Percentiles rank a stretch among this genome's conserved stretches.
These are phyloP conservation scores for Penstemon eatonii DNA, from an alignment of 257 asterid genomes.

Conservation along the genomic window DNA sequence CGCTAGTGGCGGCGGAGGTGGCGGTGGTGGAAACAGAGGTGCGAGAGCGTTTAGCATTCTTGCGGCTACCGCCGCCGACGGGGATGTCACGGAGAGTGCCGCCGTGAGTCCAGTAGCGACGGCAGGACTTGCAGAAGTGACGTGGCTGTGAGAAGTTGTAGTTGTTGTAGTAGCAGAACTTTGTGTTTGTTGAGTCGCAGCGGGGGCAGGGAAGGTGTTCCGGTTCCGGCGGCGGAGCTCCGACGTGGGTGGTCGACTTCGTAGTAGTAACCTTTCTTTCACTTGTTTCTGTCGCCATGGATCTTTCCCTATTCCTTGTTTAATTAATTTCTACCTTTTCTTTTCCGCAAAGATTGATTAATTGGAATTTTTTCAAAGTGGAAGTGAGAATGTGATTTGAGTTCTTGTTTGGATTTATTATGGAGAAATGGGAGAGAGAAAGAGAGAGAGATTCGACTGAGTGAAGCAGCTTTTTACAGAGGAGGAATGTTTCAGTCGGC, in stretches of 20 bases:
- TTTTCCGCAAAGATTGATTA: not conserved
- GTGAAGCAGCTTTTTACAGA: conserved; percentile 69
- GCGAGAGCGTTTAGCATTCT: conserved; percentile 85
- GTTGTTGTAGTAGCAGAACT: conserved; percentile 96
- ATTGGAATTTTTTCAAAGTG: not conserved
- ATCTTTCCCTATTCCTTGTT: not conserved
- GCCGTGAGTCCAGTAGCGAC: conserved; percentile 98
- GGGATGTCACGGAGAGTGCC: conserved; percentile 95
- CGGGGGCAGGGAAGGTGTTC: conserved; percentile 96
- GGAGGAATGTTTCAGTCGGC: conserved; percentile 53
- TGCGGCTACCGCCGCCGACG: conserved; percentile 89
- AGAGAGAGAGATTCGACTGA: conserved; percentile 45
- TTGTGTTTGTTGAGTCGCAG: conserved; percentile 88
- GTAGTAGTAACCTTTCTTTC: conserved; percentile 37
- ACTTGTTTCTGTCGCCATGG: conserved; percentile 54
- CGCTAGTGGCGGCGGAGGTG: conserved; percentile 8
- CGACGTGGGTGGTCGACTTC: conserved; percentile 42
- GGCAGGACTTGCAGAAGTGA: conserved; percentile 92
- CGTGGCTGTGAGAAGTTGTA: conserved; percentile 94
- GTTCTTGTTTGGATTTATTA: conserved; percentile 31
- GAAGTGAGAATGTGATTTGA: not conserved
- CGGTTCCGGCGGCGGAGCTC: conserved; percentile 75
- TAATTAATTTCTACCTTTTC: not conserved
- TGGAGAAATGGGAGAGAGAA: conserved; percentile 24
- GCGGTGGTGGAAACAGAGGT: conserved; percentile 17